Base-by-base conservation (phyloP, 371 early-diverging fungal species). In the Mortierella sp. region DNA sequence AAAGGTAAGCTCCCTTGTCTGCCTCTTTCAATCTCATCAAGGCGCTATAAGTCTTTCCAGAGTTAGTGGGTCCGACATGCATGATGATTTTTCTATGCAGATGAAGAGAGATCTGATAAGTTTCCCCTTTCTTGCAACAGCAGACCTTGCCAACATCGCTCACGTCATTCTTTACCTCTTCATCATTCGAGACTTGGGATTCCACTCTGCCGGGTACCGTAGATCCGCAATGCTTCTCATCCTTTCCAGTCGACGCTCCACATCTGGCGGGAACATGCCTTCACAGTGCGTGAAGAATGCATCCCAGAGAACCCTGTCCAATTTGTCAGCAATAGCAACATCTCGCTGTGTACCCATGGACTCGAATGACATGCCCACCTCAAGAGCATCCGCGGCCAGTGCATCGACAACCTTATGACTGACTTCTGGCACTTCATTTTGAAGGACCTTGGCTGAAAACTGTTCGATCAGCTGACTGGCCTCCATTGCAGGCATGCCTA, bases 21-120 rank as follows among this genome's bases (percentile, higher is more conserved):
- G 91, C 89, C 14, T 71, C 52, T 63, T 88, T 82, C 21, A 97
- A 82, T 39, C 91, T 85, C 61, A 90, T 61, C 13, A 98, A 72
- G 6, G 98, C 98, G 42, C 83, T 80, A 80, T 97, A 91, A 0
- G 98, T 98, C 74, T 98, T 98, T 61, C 98, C 98, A 23, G 95
- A 95, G 80, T 98, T 98, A 5, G 98, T 98, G 14, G 98, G 98
- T 12, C 98, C 98, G 21, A 97, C 95, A 71, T 98, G 98, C 83
- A 97, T 84, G 42, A 92, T 84, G 53, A 98, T 92, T 45, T 90
- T 90, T 63, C 90, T 89, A 67, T 31, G 18, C 4, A 16, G 30
- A 8, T 58, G 55, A 43, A 41, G n/a, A 2, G 34, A 43, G 16
- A n/a, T 19, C 10, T 38, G 19, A 41, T 19, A 14, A 41, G 27